Evolutionary conservation across 495 filamentous ascomycete species (phyloP), one percentile per base, ranked within the genome.

Genomic region (Hyphodiscus hymeniophilus): DNA sequence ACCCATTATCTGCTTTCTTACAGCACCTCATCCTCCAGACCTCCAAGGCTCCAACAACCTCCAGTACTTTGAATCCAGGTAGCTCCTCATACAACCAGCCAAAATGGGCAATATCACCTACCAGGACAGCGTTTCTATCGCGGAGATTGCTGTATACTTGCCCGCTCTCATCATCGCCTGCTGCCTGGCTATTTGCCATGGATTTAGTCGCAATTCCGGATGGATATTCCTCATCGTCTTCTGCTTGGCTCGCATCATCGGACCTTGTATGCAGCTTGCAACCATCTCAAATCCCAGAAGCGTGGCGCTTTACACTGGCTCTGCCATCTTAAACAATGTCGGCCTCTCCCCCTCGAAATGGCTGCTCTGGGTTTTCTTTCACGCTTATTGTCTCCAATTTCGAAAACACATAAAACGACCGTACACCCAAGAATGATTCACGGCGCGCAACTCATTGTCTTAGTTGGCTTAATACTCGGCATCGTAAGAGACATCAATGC

Each of bases 161-260:
- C 67, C 67, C 4, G 45, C 55, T 15, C 48, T 71, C 17, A 49
- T 61, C 28, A 28, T 64, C 23, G 52, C 68, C 1, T 28, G 50
- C 41, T 62, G 63, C 38, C 63, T 71, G 30, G 55, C 62, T 33
- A 38, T 56, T 18, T 63, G 63, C n/a, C 68, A 70, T 60, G 67
- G 68, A 17, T 55, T 70, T 22, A 47, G 52, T 16, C 55, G 44
- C 39, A n/a, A n/a, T n/a, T n/a, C n/a, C n/a, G 58, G 46, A 24
- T 71, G 63, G 51, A 21, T 58, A 12, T 68, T 68, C 56, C 52
- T 71, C 15, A 44, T 62, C 11, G 49, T 60, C 13, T 70, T 71
- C 48, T 43, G 54, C 15, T 43, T 71, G 1, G 38, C 55, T 16
- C 66, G 68, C 17, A 57, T 71, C 33, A 56, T 71, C n/a, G 62